These are phyloP conservation scores for Apiospora malaysiana DNA, from an alignment of 2,329 filamentous ascomycete species.

Conservation along the genomic window DNA sequence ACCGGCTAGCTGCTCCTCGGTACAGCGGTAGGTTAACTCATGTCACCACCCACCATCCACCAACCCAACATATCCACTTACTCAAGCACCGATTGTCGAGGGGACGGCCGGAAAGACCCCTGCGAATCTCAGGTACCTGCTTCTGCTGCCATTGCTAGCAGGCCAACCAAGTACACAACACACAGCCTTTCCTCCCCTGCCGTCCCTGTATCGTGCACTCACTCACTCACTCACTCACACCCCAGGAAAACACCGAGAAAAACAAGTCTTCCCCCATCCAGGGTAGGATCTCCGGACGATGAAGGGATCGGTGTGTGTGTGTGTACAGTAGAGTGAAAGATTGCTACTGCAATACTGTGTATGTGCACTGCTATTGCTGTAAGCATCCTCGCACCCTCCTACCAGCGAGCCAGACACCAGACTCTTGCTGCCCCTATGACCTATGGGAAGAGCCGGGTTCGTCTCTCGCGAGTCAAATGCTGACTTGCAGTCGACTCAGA, in stretches of 20 bases:
- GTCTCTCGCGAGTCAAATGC: conserved; percentile 10
- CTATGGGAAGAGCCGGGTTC: conserved; percentile 11
- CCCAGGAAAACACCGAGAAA: not conserved
- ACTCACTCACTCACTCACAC: not conserved
- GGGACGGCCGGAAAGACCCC: not conserved
- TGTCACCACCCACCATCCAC: not conserved
- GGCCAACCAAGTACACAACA: not conserved
- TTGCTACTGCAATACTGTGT: conserved; percentile 5
- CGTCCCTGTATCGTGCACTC: not conserved
- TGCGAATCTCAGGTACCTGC: not conserved
- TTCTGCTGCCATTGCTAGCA: not conserved
- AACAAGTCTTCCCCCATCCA: conserved; percentile 14
- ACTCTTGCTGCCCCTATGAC: not conserved
- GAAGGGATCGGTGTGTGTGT: not conserved
- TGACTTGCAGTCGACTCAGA: conserved; percentile 9
- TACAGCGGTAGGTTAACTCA: not conserved
- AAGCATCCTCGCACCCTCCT: not conserved
- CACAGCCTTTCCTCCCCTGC: not conserved
- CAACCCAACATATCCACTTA: not conserved
- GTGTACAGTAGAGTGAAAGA: not conserved
- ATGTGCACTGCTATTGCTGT: not conserved
- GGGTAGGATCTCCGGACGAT: conserved; percentile 17
- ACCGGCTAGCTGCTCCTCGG: not conserved
- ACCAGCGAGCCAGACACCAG: no score
- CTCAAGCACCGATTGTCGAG: conserved; percentile 7